Base-by-base conservation (phyloP, 371 early-diverging fungal species). In the Zopfochytrium polystomum region DNA sequence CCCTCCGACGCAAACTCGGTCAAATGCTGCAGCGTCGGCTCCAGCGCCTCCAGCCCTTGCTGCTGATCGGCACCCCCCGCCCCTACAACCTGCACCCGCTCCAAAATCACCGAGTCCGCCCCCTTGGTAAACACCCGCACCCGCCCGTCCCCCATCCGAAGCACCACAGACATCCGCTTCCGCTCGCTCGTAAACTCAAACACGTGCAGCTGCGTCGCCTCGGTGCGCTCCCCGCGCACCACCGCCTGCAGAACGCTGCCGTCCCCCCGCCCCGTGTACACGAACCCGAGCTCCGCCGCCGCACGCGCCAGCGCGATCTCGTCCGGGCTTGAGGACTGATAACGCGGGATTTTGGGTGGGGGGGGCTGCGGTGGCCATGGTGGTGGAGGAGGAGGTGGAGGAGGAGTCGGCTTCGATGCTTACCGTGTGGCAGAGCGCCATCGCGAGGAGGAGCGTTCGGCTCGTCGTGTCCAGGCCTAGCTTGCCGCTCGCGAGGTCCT, bases 41-140 rank as follows among this genome's bases (percentile, higher is more conserved):
- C 59, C 71, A 75, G 93, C 93, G 78, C 46, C 79, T 76, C 49
- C 77, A 81, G 91, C 93, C 56, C 86, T 90, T n/a, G n/a, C n/a
- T n/a, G n/a, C n/a, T n/a, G n/a, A 70, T 85, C 90, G 34, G 82
- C 84, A 6, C 91, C 91, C 76, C 93, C 91, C 7, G 70, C 63
- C 67, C 90, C 87, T 34, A 93, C 74, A 63, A 91, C 85, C 0
- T 73, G 71, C 0, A 83, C 73, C 6, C 92, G 88, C 63, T 73
- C 66, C 75, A 80, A 48, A 74, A 76, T 95, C 91, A 81, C 55
- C 42, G 42, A 42, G 42, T 99, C 99, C 11, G 98, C 97, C 13
- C 99, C 99, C 73, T 99, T 99, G 64, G 87, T 87, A 29, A 93
- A 77, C 32, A 97, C 72, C 4, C 90, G 75, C 32, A 95, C 89